A percentile compares a stretch with the other conserved stretches of the same genome.
Conservation (phyloP, 257 asterid genomes). For the Gentiana dahurica region DNA sequence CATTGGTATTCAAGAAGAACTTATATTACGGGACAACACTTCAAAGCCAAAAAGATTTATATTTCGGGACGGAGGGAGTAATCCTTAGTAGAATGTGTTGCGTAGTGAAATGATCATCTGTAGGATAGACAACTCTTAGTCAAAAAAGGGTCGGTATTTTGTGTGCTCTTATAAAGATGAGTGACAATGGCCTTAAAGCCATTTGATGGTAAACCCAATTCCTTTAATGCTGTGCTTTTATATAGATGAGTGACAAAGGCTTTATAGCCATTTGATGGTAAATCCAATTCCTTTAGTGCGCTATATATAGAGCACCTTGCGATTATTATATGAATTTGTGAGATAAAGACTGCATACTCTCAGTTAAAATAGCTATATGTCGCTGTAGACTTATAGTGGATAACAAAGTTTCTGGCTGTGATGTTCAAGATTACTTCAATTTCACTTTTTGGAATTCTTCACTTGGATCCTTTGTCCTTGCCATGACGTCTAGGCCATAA, state of each 20-base stretch:
- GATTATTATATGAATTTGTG: neutral
- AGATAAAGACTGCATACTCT: conserved; percentile 11
- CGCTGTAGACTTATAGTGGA: neutral
- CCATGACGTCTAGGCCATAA: conserved; percentile 1
- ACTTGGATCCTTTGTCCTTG: conserved; percentile 2
- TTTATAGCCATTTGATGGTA: conserved; percentile 11
- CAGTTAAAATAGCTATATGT: neutral
- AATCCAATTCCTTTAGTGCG: conserved; percentile 4
- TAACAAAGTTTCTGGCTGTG: neutral
- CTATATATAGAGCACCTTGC: too few species aligned
- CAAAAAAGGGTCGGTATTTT: too few species aligned
- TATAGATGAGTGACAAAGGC: conserved; percentile 8
- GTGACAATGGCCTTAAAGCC: conserved; percentile 9
- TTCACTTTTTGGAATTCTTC: conserved; percentile 5
- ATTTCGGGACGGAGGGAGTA: too few species aligned
- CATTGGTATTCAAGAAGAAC: too few species aligned
- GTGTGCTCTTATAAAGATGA: neutral
- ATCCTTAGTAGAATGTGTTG: too few species aligned
- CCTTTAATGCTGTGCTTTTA: conserved; percentile 1
- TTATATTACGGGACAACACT: too few species aligned
- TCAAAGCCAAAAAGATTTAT: too few species aligned
- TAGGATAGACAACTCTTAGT: too few species aligned
- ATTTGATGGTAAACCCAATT: conserved; percentile 10
- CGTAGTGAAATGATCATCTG: too few species aligned
- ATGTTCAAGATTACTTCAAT: neutral